These are phyloP conservation scores for Blastobotrys attinorum DNA, from an alignment of 805 yeast genomes.

Conservation along the genomic window DNA sequence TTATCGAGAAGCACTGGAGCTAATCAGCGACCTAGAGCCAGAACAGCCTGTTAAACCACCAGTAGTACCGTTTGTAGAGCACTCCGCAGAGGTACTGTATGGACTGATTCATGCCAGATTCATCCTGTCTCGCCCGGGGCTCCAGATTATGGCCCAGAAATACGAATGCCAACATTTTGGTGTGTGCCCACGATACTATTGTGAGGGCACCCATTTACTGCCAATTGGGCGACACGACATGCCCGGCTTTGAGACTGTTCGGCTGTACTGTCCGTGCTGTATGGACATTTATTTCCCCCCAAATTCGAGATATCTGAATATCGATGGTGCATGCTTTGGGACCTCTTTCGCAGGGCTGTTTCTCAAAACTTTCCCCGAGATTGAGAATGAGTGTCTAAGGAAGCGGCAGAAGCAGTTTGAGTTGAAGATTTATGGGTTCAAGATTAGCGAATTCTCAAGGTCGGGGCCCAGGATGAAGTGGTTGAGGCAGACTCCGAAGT, in stretches of 20 bases:
- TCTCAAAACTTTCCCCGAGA: conserved; percentile 84
- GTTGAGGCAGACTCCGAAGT: conserved; percentile 73
- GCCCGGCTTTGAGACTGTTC: conserved; percentile 85
- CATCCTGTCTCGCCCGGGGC: conserved; percentile 81
- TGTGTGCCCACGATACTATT: conserved; percentile 78
- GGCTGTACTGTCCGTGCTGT: conserved; percentile 92
- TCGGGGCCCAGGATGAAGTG: conserved; percentile 95
- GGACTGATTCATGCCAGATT: conserved; percentile 93
- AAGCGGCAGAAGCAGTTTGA: conserved; percentile 43
- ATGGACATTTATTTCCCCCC: conserved; percentile 84
- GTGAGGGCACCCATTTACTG: conserved; percentile 82
- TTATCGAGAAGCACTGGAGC: conserved; percentile 84
- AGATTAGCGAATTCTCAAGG: conserved; percentile 60
- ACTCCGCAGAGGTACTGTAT: conserved; percentile 84
- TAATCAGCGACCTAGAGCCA: conserved; percentile 79
- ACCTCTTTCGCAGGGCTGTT: conserved; percentile 92
- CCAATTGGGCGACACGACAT: conserved; percentile 90
- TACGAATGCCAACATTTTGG: conserved; percentile 88
- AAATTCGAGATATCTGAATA: conserved; percentile 74
- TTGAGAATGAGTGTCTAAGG: conserved; percentile 64
- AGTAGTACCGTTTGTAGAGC: conserved; percentile 70
- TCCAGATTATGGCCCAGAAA: conserved; percentile 80
- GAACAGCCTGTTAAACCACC: conserved; percentile 52
- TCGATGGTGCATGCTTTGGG: conserved; percentile 97
- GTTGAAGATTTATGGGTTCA: conserved; percentile 81